Percentiles rank a stretch among this genome's conserved stretches.
These are phyloP conservation scores for Pythium pyrilobum DNA, from an alignment of 352 stramenopile genomes.

Conservation along the genomic window DNA sequence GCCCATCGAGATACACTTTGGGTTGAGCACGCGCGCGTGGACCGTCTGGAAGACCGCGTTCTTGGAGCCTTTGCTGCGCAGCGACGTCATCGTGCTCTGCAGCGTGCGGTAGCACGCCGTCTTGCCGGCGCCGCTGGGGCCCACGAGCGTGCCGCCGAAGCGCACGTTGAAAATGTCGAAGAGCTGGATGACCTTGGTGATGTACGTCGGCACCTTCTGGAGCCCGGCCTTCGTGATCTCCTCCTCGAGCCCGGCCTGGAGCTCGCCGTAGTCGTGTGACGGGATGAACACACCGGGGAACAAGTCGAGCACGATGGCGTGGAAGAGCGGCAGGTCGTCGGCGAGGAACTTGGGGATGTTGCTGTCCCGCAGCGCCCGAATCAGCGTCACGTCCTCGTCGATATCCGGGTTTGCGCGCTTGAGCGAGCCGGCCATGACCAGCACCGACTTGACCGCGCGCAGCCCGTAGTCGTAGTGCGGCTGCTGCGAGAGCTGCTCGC, in stretches of 20 bases:
- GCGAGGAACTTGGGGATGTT: slow-evolving; percentile 89
- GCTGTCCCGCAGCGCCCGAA: slow-evolving; percentile 74
- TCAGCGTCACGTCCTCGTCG: slow-evolving; percentile 80
- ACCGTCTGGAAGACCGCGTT: slow-evolving; percentile 66
- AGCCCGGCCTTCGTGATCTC: slow-evolving; percentile 32
- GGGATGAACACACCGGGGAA: slow-evolving; percentile 70
- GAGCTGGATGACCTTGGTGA: slow-evolving; percentile 87
- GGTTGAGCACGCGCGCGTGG: slow-evolving; percentile 42
- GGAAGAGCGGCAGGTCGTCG: slow-evolving; percentile 83
- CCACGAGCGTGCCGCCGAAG: slow-evolving; percentile 75
- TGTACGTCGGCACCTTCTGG: slow-evolving; percentile 49
- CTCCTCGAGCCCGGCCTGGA: slow-evolving; percentile 33
- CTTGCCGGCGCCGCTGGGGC: slow-evolving; percentile 59
- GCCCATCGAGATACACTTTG: slow-evolving; percentile 54
- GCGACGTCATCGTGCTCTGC: slow-evolving; percentile 56
- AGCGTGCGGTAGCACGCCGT: slow-evolving; percentile 68
- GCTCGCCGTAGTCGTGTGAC: slow-evolving; percentile 57
- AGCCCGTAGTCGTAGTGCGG: slow-evolving; percentile 90
- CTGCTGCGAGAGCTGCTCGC: slow-evolving; percentile 87
- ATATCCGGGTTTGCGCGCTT: slow-evolving; percentile 47
- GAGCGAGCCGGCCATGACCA: slow-evolving; percentile 78
- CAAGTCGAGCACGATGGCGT: slow-evolving; percentile 76
- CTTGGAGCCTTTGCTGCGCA: slow-evolving; percentile 29
- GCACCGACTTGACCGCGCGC: slow-evolving; percentile 76
- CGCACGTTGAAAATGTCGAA: slow-evolving; percentile 88